Evolutionary conservation across 495 filamentous ascomycete species (phyloP).

Genomic region (Trichoderma orchidacearum): DNA sequence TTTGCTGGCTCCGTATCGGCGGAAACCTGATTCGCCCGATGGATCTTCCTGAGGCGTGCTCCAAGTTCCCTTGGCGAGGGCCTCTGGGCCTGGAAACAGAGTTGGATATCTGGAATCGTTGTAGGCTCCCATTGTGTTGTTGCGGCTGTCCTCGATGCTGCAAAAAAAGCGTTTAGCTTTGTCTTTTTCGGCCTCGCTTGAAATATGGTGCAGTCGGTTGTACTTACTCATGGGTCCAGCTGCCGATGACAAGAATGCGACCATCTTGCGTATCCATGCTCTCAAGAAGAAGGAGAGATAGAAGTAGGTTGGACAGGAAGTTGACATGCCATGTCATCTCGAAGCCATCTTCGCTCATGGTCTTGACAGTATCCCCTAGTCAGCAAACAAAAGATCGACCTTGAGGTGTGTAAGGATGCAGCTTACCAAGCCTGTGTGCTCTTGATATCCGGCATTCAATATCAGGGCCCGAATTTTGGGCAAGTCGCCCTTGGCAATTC

Average conservation of each 20-base stretch:
- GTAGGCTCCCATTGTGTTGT: slow-evolving; percentile 2
- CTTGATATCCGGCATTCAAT: slow-evolving; percentile 28
- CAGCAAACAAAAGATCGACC: no score
- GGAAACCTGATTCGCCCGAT: slow-evolving; percentile 10
- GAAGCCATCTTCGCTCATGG: slow-evolving; percentile 22
- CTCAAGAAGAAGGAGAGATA: slow-evolving; percentile 27
- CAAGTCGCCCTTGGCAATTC: slow-evolving; percentile 20
- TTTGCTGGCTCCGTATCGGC: slow-evolving; percentile 26
- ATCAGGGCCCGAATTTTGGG: slow-evolving; percentile 30
- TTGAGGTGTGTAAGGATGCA: background rate
- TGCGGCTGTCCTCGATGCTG: background rate
- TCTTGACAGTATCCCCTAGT: no score
- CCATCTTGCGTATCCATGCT: slow-evolving; percentile 28
- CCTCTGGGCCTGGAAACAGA: slow-evolving; percentile 11
- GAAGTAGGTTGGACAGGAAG: slow-evolving; percentile 28
- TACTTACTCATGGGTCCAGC: slow-evolving; percentile 27
- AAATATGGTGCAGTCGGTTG: no score
- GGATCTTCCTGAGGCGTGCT: slow-evolving; percentile 11
- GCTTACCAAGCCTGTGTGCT: slow-evolving; percentile 5
- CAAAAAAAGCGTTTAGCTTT: background rate
- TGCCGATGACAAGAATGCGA: slow-evolving; percentile 27
- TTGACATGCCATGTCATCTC: slow-evolving; percentile 32
- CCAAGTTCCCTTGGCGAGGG: slow-evolving; percentile 22
- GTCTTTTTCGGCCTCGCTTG: background rate
- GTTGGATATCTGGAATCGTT: slow-evolving; percentile 10